Conservation (phyloP, 1,284 basidiomycete species). For the Tylopilus sp. region DNA sequence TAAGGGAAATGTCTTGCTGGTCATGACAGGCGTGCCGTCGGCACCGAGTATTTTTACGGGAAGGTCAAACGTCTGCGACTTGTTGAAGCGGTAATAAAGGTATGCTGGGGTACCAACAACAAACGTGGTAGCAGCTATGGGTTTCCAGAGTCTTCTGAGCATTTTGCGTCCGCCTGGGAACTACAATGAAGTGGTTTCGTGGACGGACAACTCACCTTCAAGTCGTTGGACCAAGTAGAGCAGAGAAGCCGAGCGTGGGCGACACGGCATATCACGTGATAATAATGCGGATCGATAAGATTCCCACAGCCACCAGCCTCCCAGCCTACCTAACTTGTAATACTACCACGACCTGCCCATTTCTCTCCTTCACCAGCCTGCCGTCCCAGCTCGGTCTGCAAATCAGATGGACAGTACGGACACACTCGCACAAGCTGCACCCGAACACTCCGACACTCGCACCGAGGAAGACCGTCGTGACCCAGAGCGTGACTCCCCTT, state of each 20-base stretch:
- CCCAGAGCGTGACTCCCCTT: slow-evolving; percentile 18
- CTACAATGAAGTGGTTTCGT: neutral
- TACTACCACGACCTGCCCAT: slow-evolving; percentile 28
- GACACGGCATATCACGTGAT: slow-evolving; percentile 19
- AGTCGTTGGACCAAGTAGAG: neutral
- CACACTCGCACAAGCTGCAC: slow-evolving; percentile 1
- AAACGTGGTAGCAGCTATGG: slow-evolving; percentile 37
- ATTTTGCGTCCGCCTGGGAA: slow-evolving; percentile 34
- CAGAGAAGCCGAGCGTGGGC: neutral
- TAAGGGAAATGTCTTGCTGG: slow-evolving; percentile 51
- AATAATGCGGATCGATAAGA: slow-evolving; percentile 22
- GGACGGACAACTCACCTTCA: neutral
- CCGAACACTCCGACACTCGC: neutral
- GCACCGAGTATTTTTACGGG: slow-evolving; percentile 49
- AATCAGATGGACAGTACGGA: slow-evolving; percentile 18
- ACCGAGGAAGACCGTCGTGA: slow-evolving; percentile 7
- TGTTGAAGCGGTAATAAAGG: slow-evolving; percentile 39
- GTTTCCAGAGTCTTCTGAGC: slow-evolving; percentile 66
- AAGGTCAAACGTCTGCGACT: slow-evolving; percentile 51
- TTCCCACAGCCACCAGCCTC: slow-evolving; percentile 22
- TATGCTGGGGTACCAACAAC: slow-evolving; percentile 43
- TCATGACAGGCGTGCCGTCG: slow-evolving; percentile 58
- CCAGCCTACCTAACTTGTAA: slow-evolving; percentile 16
- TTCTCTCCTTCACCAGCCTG: slow-evolving; percentile 1
- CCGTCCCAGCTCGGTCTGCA: neutral